Evolutionary conservation across 306 rosid genomes (phyloP), one percentile per base, ranked within the genome.

Genomic region (Dryas octopetala): DNA sequence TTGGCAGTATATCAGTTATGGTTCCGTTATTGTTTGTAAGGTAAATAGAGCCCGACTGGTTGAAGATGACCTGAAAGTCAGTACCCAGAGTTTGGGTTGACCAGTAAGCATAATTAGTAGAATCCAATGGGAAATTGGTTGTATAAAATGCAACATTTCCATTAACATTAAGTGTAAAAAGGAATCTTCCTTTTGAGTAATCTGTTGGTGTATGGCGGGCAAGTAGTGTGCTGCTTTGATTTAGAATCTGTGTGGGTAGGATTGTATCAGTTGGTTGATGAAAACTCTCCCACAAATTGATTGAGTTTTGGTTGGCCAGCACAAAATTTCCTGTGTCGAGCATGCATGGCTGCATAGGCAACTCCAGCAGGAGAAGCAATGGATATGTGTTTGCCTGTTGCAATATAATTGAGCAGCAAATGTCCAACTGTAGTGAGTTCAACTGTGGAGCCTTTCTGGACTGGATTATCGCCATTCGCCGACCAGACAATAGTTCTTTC

Each of bases 241-340:
- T 17, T 4, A 88, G 15, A 8, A 38, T 48, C 60, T 88, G 88
- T 51, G 76, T 67, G 4, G 93, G 96, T 66, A 90, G 76, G 66
- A 90, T 77, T 0, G 96, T 90, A 60, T 88, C 87, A 0, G 93
- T 84, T n/a, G 93, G 93, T 41, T 59, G 6, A 4, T 80, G 23
- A 71, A 88, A 90, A 63, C 89, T 88, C 76, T 80, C 47, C 96
- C 93, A 90, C 41, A 83, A 48, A 74, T 13, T 0, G 9, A 11
- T 16, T 2, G 84, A 74, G 15, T 52, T 23, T 0, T 6, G 49
- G 64, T 67, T 26, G 2, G 58, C 74, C 70, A 90, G 65, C 63
- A 88, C 87, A 43, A 90, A 85, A 75, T 90, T 88, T 1, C 93
- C 91, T 6, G 23, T 71, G 66, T 90, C 87, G 48, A 83, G 96